A percentile compares a stretch with the other conserved stretches of the same genome.
Evolutionary conservation across 1,284 basidiomycete species (phyloP).

Genomic region (Austroboletus novae-zelandiae): DNA sequence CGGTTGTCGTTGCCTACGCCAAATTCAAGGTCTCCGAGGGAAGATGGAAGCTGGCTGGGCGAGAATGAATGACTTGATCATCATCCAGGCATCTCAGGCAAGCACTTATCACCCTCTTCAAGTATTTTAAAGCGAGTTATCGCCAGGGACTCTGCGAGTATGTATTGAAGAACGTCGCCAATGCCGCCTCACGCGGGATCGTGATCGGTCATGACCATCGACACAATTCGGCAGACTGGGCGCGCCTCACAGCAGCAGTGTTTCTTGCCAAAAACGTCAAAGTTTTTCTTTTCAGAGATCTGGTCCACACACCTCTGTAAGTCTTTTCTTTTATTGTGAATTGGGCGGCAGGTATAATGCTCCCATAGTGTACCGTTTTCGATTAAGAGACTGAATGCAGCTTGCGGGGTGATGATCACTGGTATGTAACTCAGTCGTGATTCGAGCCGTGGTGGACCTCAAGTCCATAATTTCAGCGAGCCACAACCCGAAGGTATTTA

Average conservation of each 20-base stretch:
- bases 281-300: constrained; percentile 65
- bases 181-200: constrained; percentile 60
- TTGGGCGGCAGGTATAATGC: constrained; percentile 3
- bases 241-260: constrained; percentile 64
- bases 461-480: constrained; percentile 48
- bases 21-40: constrained; percentile 63
- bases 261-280: constrained; percentile 66
- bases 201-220: constrained; percentile 84
- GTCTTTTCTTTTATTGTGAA: constrained; percentile 21
- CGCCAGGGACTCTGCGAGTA: constrained; percentile 74
- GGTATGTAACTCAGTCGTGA: constrained; percentile 38
- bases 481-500: constrained; percentile 76
- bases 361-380: constrained; percentile 66
- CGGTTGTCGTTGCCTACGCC: constrained; percentile 1
- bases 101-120: constrained; percentile 1
- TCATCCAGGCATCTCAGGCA: constrained; percentile 82
- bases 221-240: constrained; percentile 76
- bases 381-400: constrained; percentile 62
- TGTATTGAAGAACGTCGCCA: constrained; percentile 48
- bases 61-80: constrained; percentile 82
- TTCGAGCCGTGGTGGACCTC: not conserved
- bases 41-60: constrained; percentile 84
- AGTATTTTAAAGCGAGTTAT: not conserved
- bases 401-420: constrained; percentile 87
- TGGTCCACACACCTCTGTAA: constrained; percentile 81